These are phyloP conservation scores for Juglanconis juglandina DNA, from an alignment of 2,329 filamentous ascomycete species.

Conservation along the genomic window DNA sequence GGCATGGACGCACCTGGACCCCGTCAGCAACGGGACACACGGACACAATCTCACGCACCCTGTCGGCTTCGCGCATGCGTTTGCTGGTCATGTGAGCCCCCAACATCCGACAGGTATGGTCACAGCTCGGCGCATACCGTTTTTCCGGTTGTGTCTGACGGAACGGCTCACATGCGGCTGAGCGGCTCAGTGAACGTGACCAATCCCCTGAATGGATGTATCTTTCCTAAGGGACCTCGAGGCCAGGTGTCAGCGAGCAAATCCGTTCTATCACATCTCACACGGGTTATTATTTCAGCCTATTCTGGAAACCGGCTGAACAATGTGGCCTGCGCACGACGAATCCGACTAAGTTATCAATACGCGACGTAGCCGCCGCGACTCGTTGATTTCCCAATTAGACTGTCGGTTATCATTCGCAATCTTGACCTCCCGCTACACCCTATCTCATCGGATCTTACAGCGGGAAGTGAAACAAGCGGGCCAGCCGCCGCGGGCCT, in stretches of 20 bases:
- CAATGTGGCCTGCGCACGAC: neutral
- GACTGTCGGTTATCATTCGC: neutral
- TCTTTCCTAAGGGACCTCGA: neutral
- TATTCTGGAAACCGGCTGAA: neutral
- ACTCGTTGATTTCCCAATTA: neutral
- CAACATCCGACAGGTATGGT: neutral
- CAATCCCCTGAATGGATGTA: neutral
- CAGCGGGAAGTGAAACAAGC: slow-evolving; percentile 9
- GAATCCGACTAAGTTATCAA: neutral
- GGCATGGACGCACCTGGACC: neutral
- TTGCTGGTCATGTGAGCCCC: slow-evolving; percentile 13
- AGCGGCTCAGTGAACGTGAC: slow-evolving; percentile 10
- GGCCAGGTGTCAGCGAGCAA: neutral
- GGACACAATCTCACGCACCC: slow-evolving; percentile 1
- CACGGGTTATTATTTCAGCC: neutral
- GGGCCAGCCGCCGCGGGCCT: neutral
- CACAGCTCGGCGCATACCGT: neutral
- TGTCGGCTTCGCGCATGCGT: slow-evolving; percentile 5
- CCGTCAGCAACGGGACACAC: neutral
- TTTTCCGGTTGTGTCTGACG: neutral
- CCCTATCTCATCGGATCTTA: neutral
- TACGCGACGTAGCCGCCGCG: neutral
- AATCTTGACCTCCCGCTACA: neutral
- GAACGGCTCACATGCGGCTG: slow-evolving; percentile 1
- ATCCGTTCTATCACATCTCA: slow-evolving; percentile 6